These are phyloP conservation scores for Pharus latifolius DNA, from an alignment of 176 grass and related monocot genomes.

Conservation along the genomic window DNA sequence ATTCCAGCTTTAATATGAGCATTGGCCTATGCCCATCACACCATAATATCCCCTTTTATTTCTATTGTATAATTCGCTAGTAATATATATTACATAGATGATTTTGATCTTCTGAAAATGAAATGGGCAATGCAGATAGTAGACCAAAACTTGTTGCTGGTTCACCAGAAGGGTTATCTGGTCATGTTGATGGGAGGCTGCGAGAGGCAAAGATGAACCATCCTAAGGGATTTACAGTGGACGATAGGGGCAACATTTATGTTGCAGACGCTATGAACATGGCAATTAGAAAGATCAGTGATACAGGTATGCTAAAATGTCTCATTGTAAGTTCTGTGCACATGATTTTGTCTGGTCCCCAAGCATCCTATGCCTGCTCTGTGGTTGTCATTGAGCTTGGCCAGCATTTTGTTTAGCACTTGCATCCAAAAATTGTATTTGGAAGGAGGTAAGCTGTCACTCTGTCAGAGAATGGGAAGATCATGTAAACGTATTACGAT, in stretches of 20 bases:
- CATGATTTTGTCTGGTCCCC: slow-evolving; percentile 11
- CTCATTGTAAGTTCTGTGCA: not conserved
- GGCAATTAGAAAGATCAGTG: slow-evolving; percentile 96
- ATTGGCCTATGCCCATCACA: not conserved
- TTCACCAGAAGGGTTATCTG: slow-evolving; percentile 72
- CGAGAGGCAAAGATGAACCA: slow-evolving; percentile 81
- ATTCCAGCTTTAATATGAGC: not conserved
- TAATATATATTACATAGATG: no score
- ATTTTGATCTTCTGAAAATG: slow-evolving; percentile 11
- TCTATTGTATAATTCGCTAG: no score
- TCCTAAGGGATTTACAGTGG: slow-evolving; percentile 81
- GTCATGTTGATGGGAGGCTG: slow-evolving; percentile 74
- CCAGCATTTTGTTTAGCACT: not conserved
- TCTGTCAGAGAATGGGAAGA: not conserved
- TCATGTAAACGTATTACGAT: not conserved
- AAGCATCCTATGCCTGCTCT: slow-evolving; percentile 17
- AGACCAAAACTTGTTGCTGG: slow-evolving; percentile 90
- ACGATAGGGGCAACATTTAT: slow-evolving; percentile 88
- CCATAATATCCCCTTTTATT: not conserved
- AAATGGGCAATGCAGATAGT: slow-evolving; percentile 56
- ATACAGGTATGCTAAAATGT: slow-evolving; percentile 58
- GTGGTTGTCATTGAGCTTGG: slow-evolving; percentile 6
- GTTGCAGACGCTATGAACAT: slow-evolving; percentile 95
- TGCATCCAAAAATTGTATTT: slow-evolving; percentile 4
- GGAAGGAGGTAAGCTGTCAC: not conserved